These are phyloP conservation scores for Prunus salicina DNA, from an alignment of 306 rosid genomes.

Conservation along the genomic window DNA sequence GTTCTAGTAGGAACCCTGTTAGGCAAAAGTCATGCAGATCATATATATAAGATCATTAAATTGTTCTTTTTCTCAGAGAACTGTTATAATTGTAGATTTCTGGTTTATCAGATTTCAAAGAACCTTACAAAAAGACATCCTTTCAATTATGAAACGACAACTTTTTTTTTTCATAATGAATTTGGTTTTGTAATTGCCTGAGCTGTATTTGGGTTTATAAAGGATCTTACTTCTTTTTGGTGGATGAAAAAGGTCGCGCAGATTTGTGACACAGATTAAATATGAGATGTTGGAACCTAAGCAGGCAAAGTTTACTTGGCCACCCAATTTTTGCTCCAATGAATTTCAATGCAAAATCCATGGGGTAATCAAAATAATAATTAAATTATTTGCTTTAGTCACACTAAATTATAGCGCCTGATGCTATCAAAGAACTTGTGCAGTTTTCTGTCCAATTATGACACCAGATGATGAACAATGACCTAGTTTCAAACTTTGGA, in stretches of 20 bases:
- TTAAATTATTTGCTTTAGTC: too few relatives aligned
- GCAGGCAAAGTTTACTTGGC: too few relatives aligned
- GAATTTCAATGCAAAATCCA: background rate
- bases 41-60: background rate
- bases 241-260: background rate
- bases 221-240: background rate
- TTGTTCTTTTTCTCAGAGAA: background rate
- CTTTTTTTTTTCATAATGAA: background rate
- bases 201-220: background rate
- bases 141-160: background rate
- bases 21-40: background rate
- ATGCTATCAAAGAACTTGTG: background rate
- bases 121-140: background rate
- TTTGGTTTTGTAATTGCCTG: background rate
- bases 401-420: too few relatives aligned
- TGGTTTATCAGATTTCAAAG: background rate
- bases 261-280: background rate
- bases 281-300: too few relatives aligned
- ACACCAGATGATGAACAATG: background rate
- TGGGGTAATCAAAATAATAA: background rate
- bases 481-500: background rate
- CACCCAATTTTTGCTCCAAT: background rate
- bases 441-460: background rate
- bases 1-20: background rate
- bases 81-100: background rate